These are phyloP conservation scores for Agaricus sinodeliciosus DNA, from an alignment of 768 basidiomycete species.

Conservation along the genomic window DNA sequence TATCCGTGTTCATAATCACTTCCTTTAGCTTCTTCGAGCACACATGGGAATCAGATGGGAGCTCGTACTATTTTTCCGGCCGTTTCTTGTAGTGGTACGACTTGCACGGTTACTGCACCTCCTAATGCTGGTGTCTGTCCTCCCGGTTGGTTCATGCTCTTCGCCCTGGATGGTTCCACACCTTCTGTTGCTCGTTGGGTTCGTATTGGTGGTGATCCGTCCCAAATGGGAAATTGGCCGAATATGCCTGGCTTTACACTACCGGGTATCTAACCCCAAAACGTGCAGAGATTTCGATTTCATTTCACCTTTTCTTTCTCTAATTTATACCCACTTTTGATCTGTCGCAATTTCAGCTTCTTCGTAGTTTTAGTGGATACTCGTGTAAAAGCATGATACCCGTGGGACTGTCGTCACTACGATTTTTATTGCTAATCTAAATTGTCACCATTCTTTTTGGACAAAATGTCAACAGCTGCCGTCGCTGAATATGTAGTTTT, in stretches of 20 bases:
- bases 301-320: no score
- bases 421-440: no score
- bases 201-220: conserved; percentile 75
- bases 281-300: not conserved
- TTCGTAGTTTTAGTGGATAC: no score
- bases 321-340: no score
- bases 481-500: no score
- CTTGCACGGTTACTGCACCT: conserved; percentile 73
- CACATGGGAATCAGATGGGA: conserved; percentile 75
- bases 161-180: conserved; percentile 71
- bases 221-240: conserved; percentile 67
- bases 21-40: conserved; percentile 57
- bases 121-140: conserved; percentile 63
- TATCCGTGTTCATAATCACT: conserved; percentile 5
- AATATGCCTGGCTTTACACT: conserved; percentile 56
- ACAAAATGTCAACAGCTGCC: no score
- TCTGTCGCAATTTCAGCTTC: no score
- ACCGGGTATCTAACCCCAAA: conserved; percentile 42
- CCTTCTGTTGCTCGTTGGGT: conserved; percentile 73
- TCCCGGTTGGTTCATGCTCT: conserved; percentile 74
- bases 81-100: conserved; percentile 61
- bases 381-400: no score
- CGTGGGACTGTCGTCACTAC: no score
- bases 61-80: conserved; percentile 66
- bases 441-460: no score